Conservation (phyloP, 2,329 filamentous ascomycete genomes). For the Orbilia javanica region DNA sequence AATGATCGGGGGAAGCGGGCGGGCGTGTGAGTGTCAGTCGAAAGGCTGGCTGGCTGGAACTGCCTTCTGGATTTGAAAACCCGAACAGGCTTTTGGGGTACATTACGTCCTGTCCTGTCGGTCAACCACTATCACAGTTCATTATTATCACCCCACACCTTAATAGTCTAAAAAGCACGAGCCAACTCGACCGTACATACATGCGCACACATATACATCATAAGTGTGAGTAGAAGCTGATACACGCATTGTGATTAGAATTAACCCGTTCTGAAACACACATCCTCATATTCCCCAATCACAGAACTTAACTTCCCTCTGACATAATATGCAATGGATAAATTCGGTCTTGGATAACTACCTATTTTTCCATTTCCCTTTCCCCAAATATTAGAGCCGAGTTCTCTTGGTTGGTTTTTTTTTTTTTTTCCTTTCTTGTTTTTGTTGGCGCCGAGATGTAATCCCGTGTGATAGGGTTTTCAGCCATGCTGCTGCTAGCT, state of each 20-base stretch:
- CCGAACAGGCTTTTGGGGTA: background rate
- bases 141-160: slow-evolving; percentile 21
- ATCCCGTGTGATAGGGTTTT: slow-evolving; percentile 6
- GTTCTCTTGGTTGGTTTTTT: too few relatives aligned
- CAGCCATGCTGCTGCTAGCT: background rate
- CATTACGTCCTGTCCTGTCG: background rate
- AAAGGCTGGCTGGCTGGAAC: too few relatives aligned
- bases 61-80: slow-evolving; percentile 3
- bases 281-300: slow-evolving; percentile 2
- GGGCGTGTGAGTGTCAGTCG: background rate
- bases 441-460: slow-evolving; percentile 11
- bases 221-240: too few relatives aligned
- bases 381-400: background rate
- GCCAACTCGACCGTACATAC: slow-evolving; percentile 20
- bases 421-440: too few relatives aligned
- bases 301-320: slow-evolving; percentile 23
- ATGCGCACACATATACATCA: too few relatives aligned
- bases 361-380: background rate
- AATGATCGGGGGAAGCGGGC: slow-evolving; percentile 17
- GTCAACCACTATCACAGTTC: background rate
- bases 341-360: slow-evolving; percentile 11
- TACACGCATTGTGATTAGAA: slow-evolving; percentile 35
- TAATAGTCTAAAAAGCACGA: slow-evolving; percentile 43
- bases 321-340: slow-evolving; percentile 52
- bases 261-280: slow-evolving; percentile 27